phyloP scores from a whole-genome alignment of 2,329 filamentous ascomycete species.

The Curvularia eragrostidis region DNA sequence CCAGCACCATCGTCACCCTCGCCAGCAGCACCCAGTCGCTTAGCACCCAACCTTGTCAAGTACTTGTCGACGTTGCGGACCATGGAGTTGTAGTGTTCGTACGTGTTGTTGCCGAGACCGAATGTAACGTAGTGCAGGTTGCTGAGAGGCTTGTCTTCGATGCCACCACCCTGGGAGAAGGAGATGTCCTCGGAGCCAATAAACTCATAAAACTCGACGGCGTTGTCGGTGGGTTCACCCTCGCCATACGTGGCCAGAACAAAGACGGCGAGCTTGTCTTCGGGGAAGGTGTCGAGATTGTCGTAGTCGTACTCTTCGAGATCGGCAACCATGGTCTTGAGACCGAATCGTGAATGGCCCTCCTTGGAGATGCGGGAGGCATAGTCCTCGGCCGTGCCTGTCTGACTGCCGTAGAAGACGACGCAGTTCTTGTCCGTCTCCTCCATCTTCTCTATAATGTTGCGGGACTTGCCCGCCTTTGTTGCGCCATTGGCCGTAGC shows the following conservation, averaged over 20 bases:
- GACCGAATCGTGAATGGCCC: conserved; percentile 91
- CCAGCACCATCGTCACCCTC: conserved; percentile 98
- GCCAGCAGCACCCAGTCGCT: conserved; percentile 83
- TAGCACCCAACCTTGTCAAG: conserved; percentile 80
- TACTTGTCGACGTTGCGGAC: conserved; percentile 88
- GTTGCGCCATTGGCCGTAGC: conserved; percentile 68
- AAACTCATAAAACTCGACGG: conserved; percentile 99
- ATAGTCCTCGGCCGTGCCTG: conserved; percentile 97
- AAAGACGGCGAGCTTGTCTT: conserved; percentile 93
- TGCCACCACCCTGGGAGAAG: conserved; percentile 73
- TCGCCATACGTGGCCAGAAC: conserved; percentile 97
- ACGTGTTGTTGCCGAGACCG: conserved; percentile 97
- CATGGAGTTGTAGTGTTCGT: conserved; percentile 99
- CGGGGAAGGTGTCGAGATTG: conserved; percentile 85
- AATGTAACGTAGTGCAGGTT: conserved; percentile 95
- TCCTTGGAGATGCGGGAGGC: conserved; percentile 96
- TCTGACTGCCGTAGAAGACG: conserved; percentile 98
- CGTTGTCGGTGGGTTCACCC: conserved; percentile 97
- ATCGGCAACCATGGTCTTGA: conserved; percentile 98
- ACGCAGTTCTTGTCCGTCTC: conserved; percentile 96
- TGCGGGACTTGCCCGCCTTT: conserved; percentile 84
- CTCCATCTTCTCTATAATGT: conserved; percentile 95
- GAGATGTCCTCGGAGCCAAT: conserved; percentile 79
- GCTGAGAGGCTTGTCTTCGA: conserved; percentile 73
- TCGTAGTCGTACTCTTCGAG: conserved; percentile 98